Conservation (phyloP, 2,329 filamentous ascomycete species). For the Raffaelea ambrosiae region DNA sequence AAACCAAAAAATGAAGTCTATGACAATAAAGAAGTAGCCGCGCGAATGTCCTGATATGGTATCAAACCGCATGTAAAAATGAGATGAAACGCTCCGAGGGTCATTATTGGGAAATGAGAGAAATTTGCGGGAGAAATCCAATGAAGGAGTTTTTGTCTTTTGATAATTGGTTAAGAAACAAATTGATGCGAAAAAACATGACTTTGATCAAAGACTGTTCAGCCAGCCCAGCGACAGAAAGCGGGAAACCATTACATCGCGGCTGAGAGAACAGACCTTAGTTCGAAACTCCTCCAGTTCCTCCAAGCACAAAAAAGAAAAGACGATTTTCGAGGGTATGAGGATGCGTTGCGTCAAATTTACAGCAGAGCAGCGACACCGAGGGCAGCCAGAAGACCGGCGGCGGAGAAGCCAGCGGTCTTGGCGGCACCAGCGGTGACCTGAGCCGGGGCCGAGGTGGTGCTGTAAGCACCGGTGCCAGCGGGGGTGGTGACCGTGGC, state of each 20-base stretch:
- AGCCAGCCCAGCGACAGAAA: no score
- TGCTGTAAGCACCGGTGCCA: slow-evolving; percentile 17
- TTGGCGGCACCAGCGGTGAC: slow-evolving; percentile 49
- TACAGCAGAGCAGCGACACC: slow-evolving; percentile 53
- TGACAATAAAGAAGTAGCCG: no score
- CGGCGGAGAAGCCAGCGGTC: slow-evolving; percentile 47
- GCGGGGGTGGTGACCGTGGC: neutral
- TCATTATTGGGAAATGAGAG: no score
- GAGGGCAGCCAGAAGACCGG: slow-evolving; percentile 51
- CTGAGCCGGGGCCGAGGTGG: slow-evolving; percentile 33
- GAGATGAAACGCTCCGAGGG: no score
- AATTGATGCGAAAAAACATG: no score
- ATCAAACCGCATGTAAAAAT: no score
- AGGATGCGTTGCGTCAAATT: slow-evolving; percentile 23
- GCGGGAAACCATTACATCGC: neutral
- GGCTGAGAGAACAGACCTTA: neutral
- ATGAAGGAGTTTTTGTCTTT: no score
- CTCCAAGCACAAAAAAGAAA: slow-evolving; percentile 5
- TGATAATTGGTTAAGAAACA: no score
- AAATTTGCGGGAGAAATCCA: no score
- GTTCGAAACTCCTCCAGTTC: neutral
- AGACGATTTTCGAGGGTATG: neutral
- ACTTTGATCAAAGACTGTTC: no score
- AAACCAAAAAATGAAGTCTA: no score
- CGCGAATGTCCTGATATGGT: no score